phyloP scores from a whole-genome alignment of 306 rosid species.

The Prinsepia uniflora region DNA sequence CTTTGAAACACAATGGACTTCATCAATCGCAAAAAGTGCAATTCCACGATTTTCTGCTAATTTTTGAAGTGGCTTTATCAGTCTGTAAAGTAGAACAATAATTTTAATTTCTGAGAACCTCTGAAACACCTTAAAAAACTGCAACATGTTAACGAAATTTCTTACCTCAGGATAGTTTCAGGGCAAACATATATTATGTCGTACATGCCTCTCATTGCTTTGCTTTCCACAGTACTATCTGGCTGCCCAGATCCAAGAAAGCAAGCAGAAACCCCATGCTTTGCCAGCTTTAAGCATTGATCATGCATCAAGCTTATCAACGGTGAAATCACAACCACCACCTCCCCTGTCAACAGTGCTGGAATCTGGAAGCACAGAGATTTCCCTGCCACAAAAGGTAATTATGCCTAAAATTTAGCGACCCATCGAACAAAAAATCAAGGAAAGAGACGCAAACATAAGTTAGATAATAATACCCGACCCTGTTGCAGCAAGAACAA shows the following conservation, averaged over 20 bases:
- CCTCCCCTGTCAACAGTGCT: slow-evolving; percentile 81
- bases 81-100: slow-evolving; percentile 42
- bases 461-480: slow-evolving; percentile 51
- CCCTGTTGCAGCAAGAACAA: slow-evolving; percentile 93
- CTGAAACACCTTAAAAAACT: background rate
- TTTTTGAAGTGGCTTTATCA: slow-evolving; percentile 67
- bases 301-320: slow-evolving; percentile 95
- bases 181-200: slow-evolving; percentile 79
- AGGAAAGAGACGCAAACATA: slow-evolving; percentile 8
- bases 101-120: slow-evolving; percentile 2
- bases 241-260: slow-evolving; percentile 98
- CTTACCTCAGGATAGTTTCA: slow-evolving; percentile 70
- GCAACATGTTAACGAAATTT: background rate
- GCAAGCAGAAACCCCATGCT: slow-evolving; percentile 74
- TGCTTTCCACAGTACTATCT: slow-evolving; percentile 69
- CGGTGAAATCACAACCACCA: slow-evolving; percentile 94
- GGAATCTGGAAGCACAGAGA: slow-evolving; percentile 95
- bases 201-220: slow-evolving; percentile 84
- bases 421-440: slow-evolving; percentile 17
- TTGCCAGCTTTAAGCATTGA: slow-evolving; percentile 79
- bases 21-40: slow-evolving; percentile 90
- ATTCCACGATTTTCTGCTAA: slow-evolving; percentile 78
- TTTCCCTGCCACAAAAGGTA: slow-evolving; percentile 62
- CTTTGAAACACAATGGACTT: slow-evolving; percentile 92
- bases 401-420: slow-evolving; percentile 16